Base-by-base conservation (phyloP, 371 early-diverging fungal genomes). In the Mortierella sp. region DNA sequence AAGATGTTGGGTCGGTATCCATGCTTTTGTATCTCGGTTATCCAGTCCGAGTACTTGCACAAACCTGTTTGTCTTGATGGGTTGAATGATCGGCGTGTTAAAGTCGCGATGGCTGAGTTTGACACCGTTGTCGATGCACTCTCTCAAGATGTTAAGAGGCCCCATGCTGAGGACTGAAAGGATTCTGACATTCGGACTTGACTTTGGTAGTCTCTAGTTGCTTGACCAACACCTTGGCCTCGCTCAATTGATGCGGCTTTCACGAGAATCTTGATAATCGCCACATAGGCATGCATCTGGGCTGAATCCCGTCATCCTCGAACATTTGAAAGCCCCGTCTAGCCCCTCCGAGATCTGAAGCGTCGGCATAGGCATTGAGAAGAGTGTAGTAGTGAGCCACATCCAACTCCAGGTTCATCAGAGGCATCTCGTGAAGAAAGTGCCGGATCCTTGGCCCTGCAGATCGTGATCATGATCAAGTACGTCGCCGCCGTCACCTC, bases 371-470 rank as follows among this genome's bases (percentile, higher is more conserved):
- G 7, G 64, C 54, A 29, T 60, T 67, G 34, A 74, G 7, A 16
- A 74, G 45, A 3, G 74, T 64, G 50, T 67, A 67, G 57, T 67
- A 74, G 24, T 74, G 74, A 6, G 24, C 27, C 27, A 53, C 37
- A 2, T 63, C 59, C 19, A 16, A 19, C 10, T 67, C 64, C 10
- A 74, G 13, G 0, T 57, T 57, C 8, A 63, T 4, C 40, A 50
- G 37, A 10, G 67, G 74, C 67, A 74, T 74, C 50, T 74, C 74
- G 46, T 74, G 60, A 67, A 74, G 67, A 41, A 55, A 67, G 29
- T 74, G 60, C 39, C 41, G 60, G 31, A 9, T 63, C 39, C 47
- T 63, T 60, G 47, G 57, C 25, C 14, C 54, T 43, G 9, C 74
- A 67, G 41, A 67, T 37, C 9, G 60, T 16, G 22, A 74, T 21